Percentiles rank a stretch among this genome's conserved stretches.
Conservation (phyloP, 2,329 filamentous ascomycete genomes). For the Penicillium sp. region DNA sequence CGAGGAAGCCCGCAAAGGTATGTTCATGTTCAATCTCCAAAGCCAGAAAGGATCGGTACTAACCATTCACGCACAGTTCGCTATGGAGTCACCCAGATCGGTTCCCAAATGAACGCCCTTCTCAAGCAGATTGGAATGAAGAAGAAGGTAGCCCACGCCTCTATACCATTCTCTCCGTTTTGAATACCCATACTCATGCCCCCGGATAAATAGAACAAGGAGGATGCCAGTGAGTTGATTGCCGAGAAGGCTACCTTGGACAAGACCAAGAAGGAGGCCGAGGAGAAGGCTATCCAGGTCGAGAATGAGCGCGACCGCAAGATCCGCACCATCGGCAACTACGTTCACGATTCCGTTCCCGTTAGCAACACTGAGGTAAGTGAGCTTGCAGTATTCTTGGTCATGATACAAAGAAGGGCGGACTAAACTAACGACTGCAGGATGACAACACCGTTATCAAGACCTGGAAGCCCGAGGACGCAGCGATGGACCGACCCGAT, state of each 20-base stretch:
- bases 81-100: constrained; percentile 78
- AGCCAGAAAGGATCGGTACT: too few relatives aligned
- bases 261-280: constrained; percentile 78
- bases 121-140: constrained; percentile 90
- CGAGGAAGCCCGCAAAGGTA: constrained; percentile 80
- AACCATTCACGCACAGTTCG: constrained; percentile 55
- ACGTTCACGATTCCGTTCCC: constrained; percentile 87
- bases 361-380: constrained; percentile 77
- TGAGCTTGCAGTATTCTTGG: too few relatives aligned
- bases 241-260: constrained; percentile 77
- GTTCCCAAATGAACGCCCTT: constrained; percentile 81
- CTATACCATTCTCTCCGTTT: constrained; percentile 1
- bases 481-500: constrained; percentile 73
- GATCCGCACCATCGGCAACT: constrained; percentile 83
- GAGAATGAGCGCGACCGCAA: constrained; percentile 74
- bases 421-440: constrained; percentile 39
- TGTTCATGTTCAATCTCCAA: constrained; percentile 28
- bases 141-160: constrained; percentile 70
- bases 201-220: constrained; percentile 72
- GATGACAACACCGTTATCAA: constrained; percentile 80
- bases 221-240: constrained; percentile 80
- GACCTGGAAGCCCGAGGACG: constrained; percentile 79
- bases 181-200: constrained; percentile 10
- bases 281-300: constrained; percentile 76
- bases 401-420: too few relatives aligned